Base-by-base conservation (phyloP, 2,329 filamentous ascomycete species). In the Aspergillus nomiae region DNA sequence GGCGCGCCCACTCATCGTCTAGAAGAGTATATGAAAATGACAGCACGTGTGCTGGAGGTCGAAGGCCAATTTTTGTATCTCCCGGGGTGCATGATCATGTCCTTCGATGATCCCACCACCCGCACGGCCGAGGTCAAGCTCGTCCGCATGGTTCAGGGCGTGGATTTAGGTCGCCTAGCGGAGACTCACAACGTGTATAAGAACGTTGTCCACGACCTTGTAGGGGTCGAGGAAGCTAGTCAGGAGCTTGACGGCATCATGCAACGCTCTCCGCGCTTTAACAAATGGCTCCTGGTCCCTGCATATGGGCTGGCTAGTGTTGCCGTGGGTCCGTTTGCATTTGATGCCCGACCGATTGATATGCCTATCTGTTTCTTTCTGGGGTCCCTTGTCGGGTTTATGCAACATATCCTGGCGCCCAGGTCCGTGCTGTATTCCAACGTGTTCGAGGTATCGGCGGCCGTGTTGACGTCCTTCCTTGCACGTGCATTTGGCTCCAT, bases 1-100 rank as follows among this genome's bases (percentile, higher is more conserved):
- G 94, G 94, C 24, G 94, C 94, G 0, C 94, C 94, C 1, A 96
- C 93, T 0, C 94, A 97, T 79, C 89, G 94, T 24, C 82, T 97
- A 11, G 94, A 97, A 77, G 80, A 96, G 73, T 96, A 96, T 76
- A 89, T 97, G 86, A 89, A 86, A 67, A 96, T 94, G 90, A 92
- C 91, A 9, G 90, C 93, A 1, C 86, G 91, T 16, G 91, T 95
- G 2, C 84, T 97, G 32, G 91, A 93, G 76, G 94, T 96, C 30
- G 90, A 96, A 66, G 90, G 89, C 7, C 92, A 96, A 72, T 97
- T 95, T 70, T 80, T 96, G 26, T 97, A 97, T 74, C 87, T 97
- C 34, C 69, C 69, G 1, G 67, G 67, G 3, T 71, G 69, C 34
- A 71, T 71, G 69, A 70, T 71, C 61, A 71, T 96, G 74, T 94